Evolutionary conservation across 2,329 filamentous ascomycete genomes (phyloP).

Genomic region (Pseudogymnoascus pannorum): DNA sequence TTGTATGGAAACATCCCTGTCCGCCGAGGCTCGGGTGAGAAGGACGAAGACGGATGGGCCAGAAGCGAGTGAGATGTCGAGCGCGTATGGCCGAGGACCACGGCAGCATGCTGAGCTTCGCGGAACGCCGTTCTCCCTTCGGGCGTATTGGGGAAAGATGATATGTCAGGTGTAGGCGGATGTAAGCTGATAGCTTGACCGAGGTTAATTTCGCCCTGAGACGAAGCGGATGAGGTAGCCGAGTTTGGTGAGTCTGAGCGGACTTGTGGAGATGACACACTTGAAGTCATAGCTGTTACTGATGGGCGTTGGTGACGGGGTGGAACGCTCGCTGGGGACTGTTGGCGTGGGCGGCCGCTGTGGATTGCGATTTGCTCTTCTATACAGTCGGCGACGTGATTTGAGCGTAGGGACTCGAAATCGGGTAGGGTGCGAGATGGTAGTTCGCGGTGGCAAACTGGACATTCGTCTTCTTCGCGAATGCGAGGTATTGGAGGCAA

Average conservation of each 20-base stretch:
- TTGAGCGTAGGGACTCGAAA: conserved; percentile 47
- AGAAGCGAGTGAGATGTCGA: conserved; percentile 2
- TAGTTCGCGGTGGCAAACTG: conserved; percentile 66
- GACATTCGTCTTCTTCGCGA: conserved; percentile 71
- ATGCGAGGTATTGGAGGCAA: conserved; percentile 33
- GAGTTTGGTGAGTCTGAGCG: conserved; percentile 13
- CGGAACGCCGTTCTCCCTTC: conserved; percentile 18
- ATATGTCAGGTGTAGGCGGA: not conserved
- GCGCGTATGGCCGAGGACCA: conserved; percentile 13
- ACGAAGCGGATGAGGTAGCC: conserved; percentile 13
- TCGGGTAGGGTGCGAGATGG: conserved; percentile 49
- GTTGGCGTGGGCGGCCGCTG: conserved; percentile 8
- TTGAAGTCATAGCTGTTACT: conserved; percentile 15
- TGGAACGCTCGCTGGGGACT: conserved; percentile 12
- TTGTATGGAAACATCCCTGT: conserved; percentile 58
- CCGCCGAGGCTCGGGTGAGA: conserved; percentile 30
- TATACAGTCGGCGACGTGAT: conserved; percentile 54
- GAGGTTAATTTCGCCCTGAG: conserved; percentile 1
- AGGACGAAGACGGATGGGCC: not conserved
- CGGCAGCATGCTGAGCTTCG: conserved; percentile 20
- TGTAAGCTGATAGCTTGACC: not conserved
- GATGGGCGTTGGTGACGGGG: conserved; percentile 15
- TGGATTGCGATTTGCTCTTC: conserved; percentile 13
- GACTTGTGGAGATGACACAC: not conserved
- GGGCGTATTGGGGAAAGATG: conserved; percentile 15